Percentiles rank a stretch among this genome's conserved stretches.
Conservation (phyloP, 208 protist species). For the Trypanosoma rangeli region DNA sequence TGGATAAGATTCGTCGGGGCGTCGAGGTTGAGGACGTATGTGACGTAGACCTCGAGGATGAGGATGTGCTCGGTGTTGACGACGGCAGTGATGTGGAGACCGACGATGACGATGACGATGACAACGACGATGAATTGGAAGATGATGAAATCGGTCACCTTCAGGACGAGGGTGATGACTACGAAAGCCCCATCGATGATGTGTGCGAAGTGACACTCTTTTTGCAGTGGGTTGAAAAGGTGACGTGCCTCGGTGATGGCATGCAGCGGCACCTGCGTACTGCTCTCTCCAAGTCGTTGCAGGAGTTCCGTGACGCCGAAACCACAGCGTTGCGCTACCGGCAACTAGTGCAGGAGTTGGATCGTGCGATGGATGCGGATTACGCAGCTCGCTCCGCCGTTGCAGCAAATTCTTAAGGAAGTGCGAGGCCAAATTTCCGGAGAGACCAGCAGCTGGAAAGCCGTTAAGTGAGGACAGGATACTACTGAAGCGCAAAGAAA, state of each 20-base stretch:
- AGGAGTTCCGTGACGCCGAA: conserved; percentile 43
- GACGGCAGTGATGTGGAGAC: conserved; percentile 36
- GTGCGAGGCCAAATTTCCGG: background rate
- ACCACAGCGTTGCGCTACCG: conserved; percentile 52
- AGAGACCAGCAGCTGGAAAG: background rate
- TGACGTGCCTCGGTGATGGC: background rate
- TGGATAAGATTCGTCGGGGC: conserved; percentile 54
- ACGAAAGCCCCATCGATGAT: conserved; percentile 86
- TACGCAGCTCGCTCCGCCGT: conserved; percentile 35
- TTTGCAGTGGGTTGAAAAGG: conserved; percentile 23
- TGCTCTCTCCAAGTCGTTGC: conserved; percentile 31
- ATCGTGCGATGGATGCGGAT: conserved; percentile 54
- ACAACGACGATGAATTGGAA: conserved; percentile 24
- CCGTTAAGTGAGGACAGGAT: background rate
- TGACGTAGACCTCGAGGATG: conserved; percentile 43
- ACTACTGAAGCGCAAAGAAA: background rate
- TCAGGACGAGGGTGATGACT: conserved; percentile 81
- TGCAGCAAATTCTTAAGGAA: background rate
- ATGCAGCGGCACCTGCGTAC: conserved; percentile 21
- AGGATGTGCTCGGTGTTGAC: conserved; percentile 27
- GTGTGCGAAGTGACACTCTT: conserved; percentile 82
- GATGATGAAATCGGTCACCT: conserved; percentile 24
- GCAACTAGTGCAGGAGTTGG: conserved; percentile 48
- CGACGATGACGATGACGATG: conserved; percentile 40
- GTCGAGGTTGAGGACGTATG: conserved; percentile 47